These are phyloP conservation scores for Madurella mycetomatis DNA, from an alignment of 2,329 filamentous ascomycete genomes.

Conservation along the genomic window DNA sequence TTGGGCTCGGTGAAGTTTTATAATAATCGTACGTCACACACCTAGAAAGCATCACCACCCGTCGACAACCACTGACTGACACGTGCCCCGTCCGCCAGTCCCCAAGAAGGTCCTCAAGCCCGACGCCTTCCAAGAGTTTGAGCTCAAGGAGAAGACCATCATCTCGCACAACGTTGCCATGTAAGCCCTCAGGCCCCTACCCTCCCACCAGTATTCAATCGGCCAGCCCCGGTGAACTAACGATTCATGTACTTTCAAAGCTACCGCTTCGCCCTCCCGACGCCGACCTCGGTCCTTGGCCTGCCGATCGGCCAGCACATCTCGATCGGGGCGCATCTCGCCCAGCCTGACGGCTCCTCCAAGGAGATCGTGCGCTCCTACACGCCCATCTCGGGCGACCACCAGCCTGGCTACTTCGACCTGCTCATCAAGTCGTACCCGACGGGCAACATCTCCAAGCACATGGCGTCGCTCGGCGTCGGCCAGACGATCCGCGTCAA, in stretches of 20 bases:
- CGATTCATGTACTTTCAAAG: constrained; percentile 37
- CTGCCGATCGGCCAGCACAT: constrained; percentile 99
- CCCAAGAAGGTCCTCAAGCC: constrained; percentile 82
- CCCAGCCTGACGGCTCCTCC: constrained; percentile 61
- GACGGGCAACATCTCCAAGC: constrained; percentile 93
- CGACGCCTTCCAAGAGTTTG: constrained; percentile 83
- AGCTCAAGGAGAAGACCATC: constrained; percentile 89
- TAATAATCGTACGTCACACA: constrained; percentile 57
- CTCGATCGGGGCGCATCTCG: constrained; percentile 77
- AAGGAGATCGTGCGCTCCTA: constrained; percentile 90
- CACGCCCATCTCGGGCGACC: constrained; percentile 85
- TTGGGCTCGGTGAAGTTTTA: constrained; percentile 69
- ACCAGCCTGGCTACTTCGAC: constrained; percentile 88
- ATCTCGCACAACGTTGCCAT: constrained; percentile 98
- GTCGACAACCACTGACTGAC: constrained; percentile 3
- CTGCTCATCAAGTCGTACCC: constrained; percentile 98
- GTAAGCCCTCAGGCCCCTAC: constrained; percentile 45
- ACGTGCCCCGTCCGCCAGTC: constrained; percentile 43
- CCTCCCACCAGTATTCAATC: background rate
- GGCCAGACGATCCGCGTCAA: constrained; percentile 85
- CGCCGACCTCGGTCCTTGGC: constrained; percentile 75
- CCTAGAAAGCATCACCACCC: background rate
- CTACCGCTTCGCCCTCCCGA: constrained; percentile 89
- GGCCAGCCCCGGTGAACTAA: background rate
- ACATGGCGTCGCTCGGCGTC: constrained; percentile 77